These are phyloP conservation scores for Metarhizium humberi DNA, from an alignment of 2,329 filamentous ascomycete genomes.

Conservation along the genomic window DNA sequence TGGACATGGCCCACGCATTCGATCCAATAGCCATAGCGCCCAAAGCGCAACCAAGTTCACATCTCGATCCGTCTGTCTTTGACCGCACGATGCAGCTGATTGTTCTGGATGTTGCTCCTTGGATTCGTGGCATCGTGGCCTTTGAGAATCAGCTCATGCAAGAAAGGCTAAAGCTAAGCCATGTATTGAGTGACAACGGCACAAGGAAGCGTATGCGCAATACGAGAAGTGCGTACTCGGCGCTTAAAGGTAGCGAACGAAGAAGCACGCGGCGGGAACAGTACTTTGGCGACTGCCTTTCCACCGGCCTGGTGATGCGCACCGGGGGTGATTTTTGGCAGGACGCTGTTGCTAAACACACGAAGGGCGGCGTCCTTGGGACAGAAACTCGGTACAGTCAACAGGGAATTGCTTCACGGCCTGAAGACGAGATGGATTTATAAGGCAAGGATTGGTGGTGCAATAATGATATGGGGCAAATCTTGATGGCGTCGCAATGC, in stretches of 20 bases:
- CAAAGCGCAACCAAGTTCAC: conserved; percentile 25
- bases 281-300: conserved; percentile 59
- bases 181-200: conserved; percentile 51
- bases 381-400: conserved; percentile 6
- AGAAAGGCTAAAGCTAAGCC: conserved; percentile 54
- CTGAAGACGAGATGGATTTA: background rate
- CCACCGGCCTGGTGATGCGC: conserved; percentile 52
- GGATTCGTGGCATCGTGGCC: conserved; percentile 74
- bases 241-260: conserved; percentile 65
- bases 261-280: conserved; percentile 57
- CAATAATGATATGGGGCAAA: background rate
- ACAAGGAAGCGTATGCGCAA: conserved; percentile 48
- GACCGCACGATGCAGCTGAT: conserved; percentile 61
- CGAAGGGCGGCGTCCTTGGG: conserved; percentile 9
- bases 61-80: conserved; percentile 62
- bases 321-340: conserved; percentile 45
- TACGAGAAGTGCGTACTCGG: conserved; percentile 66
- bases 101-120: conserved; percentile 74
- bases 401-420: background rate
- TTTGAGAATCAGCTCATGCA: conserved; percentile 65
- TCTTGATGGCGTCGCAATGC: background rate
- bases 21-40: conserved; percentile 48
- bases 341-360: conserved; percentile 12
- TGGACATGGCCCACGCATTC: conserved; percentile 49
- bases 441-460: background rate